Conservation (phyloP, 768 basidiomycete genomes). For the Kwoniella botswanensis region DNA sequence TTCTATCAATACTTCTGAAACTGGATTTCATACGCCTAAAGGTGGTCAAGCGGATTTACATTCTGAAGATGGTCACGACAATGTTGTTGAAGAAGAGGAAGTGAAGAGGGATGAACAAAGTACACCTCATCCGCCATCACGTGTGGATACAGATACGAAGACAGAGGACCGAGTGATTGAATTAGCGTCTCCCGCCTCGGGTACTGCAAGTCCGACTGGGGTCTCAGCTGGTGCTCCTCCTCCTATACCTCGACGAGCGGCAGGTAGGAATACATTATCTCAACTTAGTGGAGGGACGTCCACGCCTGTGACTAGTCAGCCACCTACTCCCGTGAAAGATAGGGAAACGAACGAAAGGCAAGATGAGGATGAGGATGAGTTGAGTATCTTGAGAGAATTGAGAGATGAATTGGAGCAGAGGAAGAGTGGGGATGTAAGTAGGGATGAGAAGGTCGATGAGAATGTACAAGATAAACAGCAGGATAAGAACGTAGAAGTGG, state of each 20-base stretch:
- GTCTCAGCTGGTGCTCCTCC: conserved; percentile 22
- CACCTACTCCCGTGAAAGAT: conserved; percentile 2
- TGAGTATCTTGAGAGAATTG: conserved; percentile 8
- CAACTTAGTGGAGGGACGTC: conserved; percentile 10
- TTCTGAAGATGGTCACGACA: conserved; percentile 10
- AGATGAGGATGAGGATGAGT: conserved; percentile 7
- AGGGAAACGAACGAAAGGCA: neutral
- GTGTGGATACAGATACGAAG: neutral
- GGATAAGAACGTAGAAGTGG: neutral
- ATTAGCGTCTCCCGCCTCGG: conserved; percentile 7
- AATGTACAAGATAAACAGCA: too few relatives aligned
- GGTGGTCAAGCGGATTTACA: conserved; percentile 30
- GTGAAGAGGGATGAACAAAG: conserved; percentile 9
- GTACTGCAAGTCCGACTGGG: conserved; percentile 3
- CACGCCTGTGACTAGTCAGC: neutral
- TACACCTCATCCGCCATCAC: conserved; percentile 10
- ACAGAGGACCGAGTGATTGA: conserved; percentile 2
- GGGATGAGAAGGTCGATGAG: neutral
- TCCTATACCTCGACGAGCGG: conserved; percentile 39
- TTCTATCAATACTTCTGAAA: conserved; percentile 32
- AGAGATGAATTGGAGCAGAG: conserved; percentile 15
- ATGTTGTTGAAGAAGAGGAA: neutral
- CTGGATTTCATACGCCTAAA: conserved; percentile 44
- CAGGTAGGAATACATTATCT: conserved; percentile 31
- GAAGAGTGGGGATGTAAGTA: neutral